phyloP scores from a whole-genome alignment of 2,329 filamentous ascomycete species.

The Colletotrichum trifolii region DNA sequence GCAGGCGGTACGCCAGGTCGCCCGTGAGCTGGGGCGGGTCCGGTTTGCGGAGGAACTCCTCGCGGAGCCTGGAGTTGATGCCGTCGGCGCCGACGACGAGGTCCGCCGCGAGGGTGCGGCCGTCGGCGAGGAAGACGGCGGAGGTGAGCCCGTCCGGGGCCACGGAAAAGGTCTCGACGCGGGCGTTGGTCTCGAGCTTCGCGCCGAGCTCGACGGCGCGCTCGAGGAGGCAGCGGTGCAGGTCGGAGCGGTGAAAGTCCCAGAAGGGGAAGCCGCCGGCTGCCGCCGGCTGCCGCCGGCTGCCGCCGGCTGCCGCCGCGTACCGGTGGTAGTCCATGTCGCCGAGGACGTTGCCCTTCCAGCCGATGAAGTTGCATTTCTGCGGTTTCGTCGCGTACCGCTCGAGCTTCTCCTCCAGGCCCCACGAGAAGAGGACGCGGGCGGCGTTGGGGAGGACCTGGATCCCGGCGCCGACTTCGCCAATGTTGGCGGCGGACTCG shows the following conservation, averaged over 20 bases:
- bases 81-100: constrained; percentile 59
- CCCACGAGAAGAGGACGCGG: constrained; percentile 36
- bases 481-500: constrained; percentile 31
- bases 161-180: constrained; percentile 32
- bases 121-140: constrained; percentile 37
- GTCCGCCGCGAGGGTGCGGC: constrained; percentile 46
- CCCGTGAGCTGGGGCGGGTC: constrained; percentile 41
- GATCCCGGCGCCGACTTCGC: constrained; percentile 39
- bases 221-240: constrained; percentile 31
- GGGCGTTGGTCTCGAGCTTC: constrained; percentile 21
- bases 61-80: constrained; percentile 46
- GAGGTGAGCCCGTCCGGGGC: constrained; percentile 9
- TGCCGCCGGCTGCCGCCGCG: too few species aligned
- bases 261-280: constrained; percentile 34
- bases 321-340: constrained; percentile 33
- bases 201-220: constrained; percentile 33
- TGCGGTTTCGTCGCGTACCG: constrained; percentile 36
- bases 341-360: constrained; percentile 37
- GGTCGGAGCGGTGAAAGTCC: constrained; percentile 38
- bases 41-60: constrained; percentile 23
- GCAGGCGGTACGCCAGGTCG: constrained; percentile 44
- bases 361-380: constrained; percentile 33
- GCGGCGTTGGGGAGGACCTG: constrained; percentile 36
- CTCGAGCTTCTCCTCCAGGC: constrained; percentile 32
- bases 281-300: too few species aligned